A percentile compares a stretch with the other conserved stretches of the same genome.
Conservation (phyloP, 805 yeast species). For the Ogataea angusta region DNA sequence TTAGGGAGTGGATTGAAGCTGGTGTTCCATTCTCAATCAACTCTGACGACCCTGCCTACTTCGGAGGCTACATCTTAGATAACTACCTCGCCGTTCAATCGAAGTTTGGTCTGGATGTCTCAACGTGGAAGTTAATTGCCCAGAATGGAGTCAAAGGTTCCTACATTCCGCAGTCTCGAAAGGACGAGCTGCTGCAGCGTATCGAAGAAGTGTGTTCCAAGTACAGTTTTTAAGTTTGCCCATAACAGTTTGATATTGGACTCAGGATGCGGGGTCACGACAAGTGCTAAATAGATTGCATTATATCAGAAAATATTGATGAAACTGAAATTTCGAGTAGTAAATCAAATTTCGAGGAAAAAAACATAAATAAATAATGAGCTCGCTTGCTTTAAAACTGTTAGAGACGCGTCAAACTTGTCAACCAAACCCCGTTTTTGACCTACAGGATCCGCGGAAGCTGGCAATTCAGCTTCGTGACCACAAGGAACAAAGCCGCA, state of each 20-base stretch:
- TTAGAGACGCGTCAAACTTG: conserved; percentile 6
- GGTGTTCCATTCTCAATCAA: conserved; percentile 72
- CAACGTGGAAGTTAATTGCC: conserved; percentile 64
- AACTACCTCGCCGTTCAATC: conserved; percentile 67
- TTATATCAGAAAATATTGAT: too few species aligned
- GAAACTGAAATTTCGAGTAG: too few species aligned
- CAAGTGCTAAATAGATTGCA: too few species aligned
- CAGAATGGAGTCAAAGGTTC: conserved; percentile 67
- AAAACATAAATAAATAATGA: conserved; percentile 10
- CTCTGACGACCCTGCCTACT: conserved; percentile 79
- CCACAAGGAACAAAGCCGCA: not conserved
- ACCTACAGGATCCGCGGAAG: conserved; percentile 8
- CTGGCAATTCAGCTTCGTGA: conserved; percentile 16
- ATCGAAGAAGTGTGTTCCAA: conserved; percentile 41
- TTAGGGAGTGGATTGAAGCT: conserved; percentile 54
- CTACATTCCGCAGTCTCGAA: conserved; percentile 61
- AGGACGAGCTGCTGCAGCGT: conserved; percentile 41
- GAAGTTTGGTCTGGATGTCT: conserved; percentile 56
- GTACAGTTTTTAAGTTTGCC: conserved; percentile 10
- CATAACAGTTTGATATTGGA: too few species aligned
- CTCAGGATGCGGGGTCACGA: too few species aligned
- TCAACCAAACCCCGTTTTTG: conserved; percentile 1
- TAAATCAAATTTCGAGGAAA: too few species aligned
- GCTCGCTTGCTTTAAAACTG: conserved; percentile 14
- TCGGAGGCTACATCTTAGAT: conserved; percentile 80